These are phyloP conservation scores for Anisodus acutangulus DNA, from an alignment of 257 asterid species.

Conservation along the genomic window DNA sequence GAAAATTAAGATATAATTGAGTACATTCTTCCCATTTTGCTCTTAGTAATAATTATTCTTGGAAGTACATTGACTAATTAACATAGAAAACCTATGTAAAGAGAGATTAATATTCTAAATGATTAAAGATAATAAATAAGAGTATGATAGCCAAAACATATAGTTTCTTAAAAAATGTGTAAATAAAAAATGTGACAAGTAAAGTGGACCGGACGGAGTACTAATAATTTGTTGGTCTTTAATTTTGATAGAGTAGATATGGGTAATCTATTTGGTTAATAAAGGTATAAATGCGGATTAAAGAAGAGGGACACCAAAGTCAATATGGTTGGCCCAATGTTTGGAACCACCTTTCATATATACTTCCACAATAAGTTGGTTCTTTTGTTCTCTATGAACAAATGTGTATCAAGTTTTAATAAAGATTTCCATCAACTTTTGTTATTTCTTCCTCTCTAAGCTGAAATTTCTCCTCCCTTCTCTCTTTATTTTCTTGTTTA, in stretches of 20 bases:
- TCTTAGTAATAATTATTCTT: too few species aligned
- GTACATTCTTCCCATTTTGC: too few species aligned
- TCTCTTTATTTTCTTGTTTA: slow-evolving; percentile 24
- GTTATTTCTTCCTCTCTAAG: neutral
- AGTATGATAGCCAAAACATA: too few species aligned
- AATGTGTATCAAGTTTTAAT: slow-evolving; percentile 56
- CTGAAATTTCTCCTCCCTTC: slow-evolving; percentile 35
- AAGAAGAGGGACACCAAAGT: slow-evolving; percentile 23
- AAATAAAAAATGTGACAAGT: too few species aligned
- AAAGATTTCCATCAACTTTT: neutral
- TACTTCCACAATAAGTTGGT: slow-evolving; percentile 42
- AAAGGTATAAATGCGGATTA: slow-evolving; percentile 2
- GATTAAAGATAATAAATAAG: too few species aligned
- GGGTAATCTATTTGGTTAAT: neutral
- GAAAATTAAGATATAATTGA: too few species aligned
- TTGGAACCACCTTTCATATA: slow-evolving; percentile 29
- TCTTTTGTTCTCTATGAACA: slow-evolving; percentile 34
- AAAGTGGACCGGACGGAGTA: too few species aligned
- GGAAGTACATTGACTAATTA: too few species aligned
- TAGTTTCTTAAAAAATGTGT: too few species aligned
- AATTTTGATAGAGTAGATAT: neutral
- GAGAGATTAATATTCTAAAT: too few species aligned
- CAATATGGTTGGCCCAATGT: slow-evolving; percentile 21
- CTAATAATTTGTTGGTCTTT: neutral
- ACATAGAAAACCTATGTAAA: too few species aligned